These are phyloP conservation scores for Tylopilus sp. DNA, from an alignment of 768 basidiomycete genomes.

Conservation along the genomic window DNA sequence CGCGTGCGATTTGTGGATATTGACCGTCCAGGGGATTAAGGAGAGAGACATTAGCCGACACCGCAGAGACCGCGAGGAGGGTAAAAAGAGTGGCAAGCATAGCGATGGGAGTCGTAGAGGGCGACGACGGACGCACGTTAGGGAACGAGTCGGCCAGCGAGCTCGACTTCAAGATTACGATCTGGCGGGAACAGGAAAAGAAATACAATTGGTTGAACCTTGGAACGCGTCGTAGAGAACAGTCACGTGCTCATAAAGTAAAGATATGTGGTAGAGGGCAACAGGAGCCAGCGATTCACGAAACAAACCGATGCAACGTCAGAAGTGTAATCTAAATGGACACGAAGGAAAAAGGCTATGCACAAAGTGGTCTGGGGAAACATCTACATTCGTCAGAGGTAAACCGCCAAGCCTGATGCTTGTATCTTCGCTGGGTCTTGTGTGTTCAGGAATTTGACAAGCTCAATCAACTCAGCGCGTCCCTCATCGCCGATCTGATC, in stretches of 20 bases:
- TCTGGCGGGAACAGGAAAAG: constrained; percentile 10
- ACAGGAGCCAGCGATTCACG: constrained; percentile 4
- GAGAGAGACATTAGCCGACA: constrained; percentile 48
- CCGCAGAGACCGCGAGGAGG: constrained; percentile 37
- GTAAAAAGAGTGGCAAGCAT: constrained; percentile 63
- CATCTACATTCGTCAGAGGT: constrained; percentile 44
- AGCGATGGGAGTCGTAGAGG: constrained; percentile 51
- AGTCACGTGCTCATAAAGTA: constrained; percentile 27
- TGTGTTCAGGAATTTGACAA: constrained; percentile 68
- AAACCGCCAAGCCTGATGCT: constrained; percentile 65
- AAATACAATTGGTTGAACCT: constrained; percentile 14
- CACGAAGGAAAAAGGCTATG: constrained; percentile 2
- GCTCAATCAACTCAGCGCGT: constrained; percentile 67
- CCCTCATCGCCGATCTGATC: constrained; percentile 84
- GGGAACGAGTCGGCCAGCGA: constrained; percentile 58
- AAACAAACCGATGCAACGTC: constrained; percentile 10
- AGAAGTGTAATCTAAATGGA: constrained; percentile 22
- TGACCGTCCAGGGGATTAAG: constrained; percentile 65
- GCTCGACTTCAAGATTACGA: constrained; percentile 33
- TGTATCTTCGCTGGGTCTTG: constrained; percentile 78
- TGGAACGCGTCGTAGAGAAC: constrained; percentile 13
- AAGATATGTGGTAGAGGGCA: constrained; percentile 9
- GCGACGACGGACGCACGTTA: constrained; percentile 35
- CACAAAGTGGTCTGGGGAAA: neutral
- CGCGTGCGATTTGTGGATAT: constrained; percentile 74